A percentile compares a stretch with the other conserved stretches of the same genome.
phyloP scores from a whole-genome alignment of 768 basidiomycete species.

The Amanita molliuscula region DNA sequence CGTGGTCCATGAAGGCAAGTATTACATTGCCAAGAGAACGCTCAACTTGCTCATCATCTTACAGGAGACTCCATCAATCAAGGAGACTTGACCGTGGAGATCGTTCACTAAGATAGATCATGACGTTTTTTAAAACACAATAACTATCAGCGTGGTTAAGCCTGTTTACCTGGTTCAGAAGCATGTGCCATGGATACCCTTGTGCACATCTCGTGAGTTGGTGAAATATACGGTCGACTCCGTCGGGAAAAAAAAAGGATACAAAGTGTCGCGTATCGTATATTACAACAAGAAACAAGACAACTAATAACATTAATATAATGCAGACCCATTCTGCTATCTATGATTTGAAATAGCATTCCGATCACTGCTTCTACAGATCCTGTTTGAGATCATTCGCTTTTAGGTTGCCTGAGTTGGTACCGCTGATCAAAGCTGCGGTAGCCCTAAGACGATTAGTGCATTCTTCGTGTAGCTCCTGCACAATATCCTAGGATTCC shows the following conservation, averaged over 20 bases:
- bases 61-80: conserved; percentile 90
- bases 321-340: no score
- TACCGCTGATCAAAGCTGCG: not conserved
- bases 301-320: no score
- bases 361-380: not conserved
- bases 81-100: conserved; percentile 87
- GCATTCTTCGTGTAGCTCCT: conserved; percentile 41
- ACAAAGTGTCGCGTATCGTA: no score
- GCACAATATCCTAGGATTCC: conserved; percentile 39
- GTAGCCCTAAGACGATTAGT: conserved; percentile 18
- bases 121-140: not conserved
- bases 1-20: conserved; percentile 73
- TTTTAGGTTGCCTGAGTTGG: conserved; percentile 1
- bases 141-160: no score
- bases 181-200: no score
- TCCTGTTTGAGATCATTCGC: conserved; percentile 2
- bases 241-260: no score
- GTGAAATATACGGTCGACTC: no score
- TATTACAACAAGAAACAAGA: no score
- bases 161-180: no score
- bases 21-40: not conserved
- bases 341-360: not conserved
- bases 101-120: conserved; percentile 44
- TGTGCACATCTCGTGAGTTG: no score
- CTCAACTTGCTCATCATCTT: not conserved